Conservation (phyloP, 169 alveolate species). For the Prorocentrum cordatum region DNA sequence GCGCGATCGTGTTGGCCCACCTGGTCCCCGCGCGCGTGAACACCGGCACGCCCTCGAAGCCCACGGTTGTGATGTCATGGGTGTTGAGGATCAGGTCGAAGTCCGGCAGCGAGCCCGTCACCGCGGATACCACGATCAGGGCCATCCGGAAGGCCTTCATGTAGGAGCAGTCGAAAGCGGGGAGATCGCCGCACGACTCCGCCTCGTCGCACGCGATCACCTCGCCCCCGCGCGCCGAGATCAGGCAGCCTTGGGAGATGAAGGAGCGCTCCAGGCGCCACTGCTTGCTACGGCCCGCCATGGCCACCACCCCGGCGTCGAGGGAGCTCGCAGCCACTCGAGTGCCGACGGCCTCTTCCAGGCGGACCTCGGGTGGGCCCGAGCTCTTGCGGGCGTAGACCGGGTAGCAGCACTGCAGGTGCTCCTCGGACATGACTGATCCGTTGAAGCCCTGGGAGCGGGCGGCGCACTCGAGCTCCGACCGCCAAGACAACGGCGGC, state of each 20-base stretch:
- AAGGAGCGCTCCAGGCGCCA: not conserved
- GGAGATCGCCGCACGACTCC: constrained; percentile 9
- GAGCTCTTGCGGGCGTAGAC: not conserved
- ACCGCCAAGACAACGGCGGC: too few relatives aligned
- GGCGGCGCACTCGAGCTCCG: too few relatives aligned
- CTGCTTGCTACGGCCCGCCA: not conserved
- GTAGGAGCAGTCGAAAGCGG: constrained; percentile 29
- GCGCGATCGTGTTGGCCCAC: constrained; percentile 17
- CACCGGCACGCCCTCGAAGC: not conserved
- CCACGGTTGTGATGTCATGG: constrained; percentile 1
- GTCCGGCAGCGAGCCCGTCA: not conserved
- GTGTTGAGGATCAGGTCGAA: constrained; percentile 12
- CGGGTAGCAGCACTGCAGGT: constrained; percentile 24
- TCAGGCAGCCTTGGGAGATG: not conserved
- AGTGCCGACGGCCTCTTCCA: not conserved
- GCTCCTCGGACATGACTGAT: too few relatives aligned
- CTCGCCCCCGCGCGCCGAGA: not conserved
- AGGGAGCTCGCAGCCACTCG: not conserved
- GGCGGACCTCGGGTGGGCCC: not conserved
- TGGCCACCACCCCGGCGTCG: not conserved
- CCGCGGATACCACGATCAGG: not conserved
- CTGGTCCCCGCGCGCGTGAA: constrained; percentile 19
- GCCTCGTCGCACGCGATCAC: not conserved
- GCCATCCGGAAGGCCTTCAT: constrained; percentile 9
- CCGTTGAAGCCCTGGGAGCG: too few relatives aligned